phyloP scores from a whole-genome alignment of 768 basidiomycete species.

The Lentinula edodes region DNA sequence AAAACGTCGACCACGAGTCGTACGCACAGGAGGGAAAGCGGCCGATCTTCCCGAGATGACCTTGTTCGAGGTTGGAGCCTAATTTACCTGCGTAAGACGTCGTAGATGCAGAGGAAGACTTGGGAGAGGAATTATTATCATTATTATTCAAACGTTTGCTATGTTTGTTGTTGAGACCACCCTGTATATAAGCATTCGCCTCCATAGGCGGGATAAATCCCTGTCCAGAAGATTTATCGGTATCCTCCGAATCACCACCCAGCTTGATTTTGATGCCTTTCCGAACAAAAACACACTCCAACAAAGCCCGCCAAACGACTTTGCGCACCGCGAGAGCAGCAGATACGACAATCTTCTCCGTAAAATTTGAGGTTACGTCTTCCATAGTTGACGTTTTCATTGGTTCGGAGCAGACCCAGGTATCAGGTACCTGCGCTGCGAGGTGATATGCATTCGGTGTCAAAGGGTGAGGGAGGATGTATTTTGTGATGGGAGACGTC shows the following conservation, averaged over 20 bases:
- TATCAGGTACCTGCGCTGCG: slow-evolving; percentile 63
- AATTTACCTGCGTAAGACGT: not conserved
- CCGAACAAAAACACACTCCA: slow-evolving; percentile 21
- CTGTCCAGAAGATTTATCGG: too few species aligned
- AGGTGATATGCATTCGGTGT: slow-evolving; percentile 57
- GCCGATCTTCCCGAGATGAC: slow-evolving; percentile 33
- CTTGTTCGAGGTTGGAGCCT: slow-evolving; percentile 20
- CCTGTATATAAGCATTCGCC: slow-evolving; percentile 1
- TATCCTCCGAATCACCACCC: too few species aligned
- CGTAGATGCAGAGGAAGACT: not conserved
- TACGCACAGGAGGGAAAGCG: slow-evolving; percentile 37
- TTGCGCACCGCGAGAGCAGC: slow-evolving; percentile 45
- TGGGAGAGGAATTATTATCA: too few species aligned
- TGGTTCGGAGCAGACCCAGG: slow-evolving; percentile 38
- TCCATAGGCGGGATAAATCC: slow-evolving; percentile 15
- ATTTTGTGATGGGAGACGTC: not conserved
- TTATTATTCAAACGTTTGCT: too few species aligned
- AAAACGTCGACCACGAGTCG: slow-evolving; percentile 34
- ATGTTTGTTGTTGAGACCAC: too few species aligned
- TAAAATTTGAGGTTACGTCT: not conserved
- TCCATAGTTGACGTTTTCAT: too few species aligned
- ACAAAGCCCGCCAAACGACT: slow-evolving; percentile 65
- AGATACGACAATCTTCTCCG: too few species aligned
- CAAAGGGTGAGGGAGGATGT: slow-evolving; percentile 34
- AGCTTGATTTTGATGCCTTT: not conserved